Evolutionary conservation across 176 grass and related monocot genomes (phyloP), one percentile per base, ranked within the genome.

Genomic region (Bonia amplexicaulis): DNA sequence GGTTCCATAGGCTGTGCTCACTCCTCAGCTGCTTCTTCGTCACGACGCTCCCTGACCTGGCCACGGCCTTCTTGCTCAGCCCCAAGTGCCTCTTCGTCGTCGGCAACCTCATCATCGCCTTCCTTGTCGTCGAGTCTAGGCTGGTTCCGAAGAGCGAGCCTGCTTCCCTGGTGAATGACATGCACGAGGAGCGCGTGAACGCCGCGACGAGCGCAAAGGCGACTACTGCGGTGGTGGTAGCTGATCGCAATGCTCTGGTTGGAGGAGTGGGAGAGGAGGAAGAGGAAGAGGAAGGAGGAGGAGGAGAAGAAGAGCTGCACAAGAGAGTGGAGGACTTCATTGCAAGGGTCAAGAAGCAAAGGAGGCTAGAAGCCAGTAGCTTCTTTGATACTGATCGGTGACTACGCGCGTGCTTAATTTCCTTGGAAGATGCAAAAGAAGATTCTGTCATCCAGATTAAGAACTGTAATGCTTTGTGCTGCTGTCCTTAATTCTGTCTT

Each of bases 271-370:
- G 75, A 37, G 66, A 72, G 25, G 82, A 22, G 22, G 70, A 84
- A 20, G 53, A 71, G 12, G 81, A 55, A 23, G 60, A 63, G 22
- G 84, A 82, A 23, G 90, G 68, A 47, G 90, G 51, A 39, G 88
- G 84, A 42, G 82, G 35, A 61, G 82, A 70, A 20, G 85, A 87
- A 20, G 93, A 98, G 47, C 89, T 95, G 77, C 80, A 95, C 80
- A 85, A 82, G 82, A 98, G 92, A 90, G 93, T 95, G 22, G 96
- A 98, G 9, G 91, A 98, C 80, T 98, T 93, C 90, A 98, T 98
- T 76, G 89, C 96, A 64, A 98, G 80, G 88, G 89, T 98, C 46
- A 98, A 92, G 85, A 89, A 66, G 84, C 89, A 98, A 65, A 95
- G 96, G 85, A 93, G 82, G 80, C 39, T 87, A 49, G 96, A 98